These are phyloP conservation scores for Geoglossum cookeanum DNA, from an alignment of 2,329 filamentous ascomycete species.

Conservation along the genomic window DNA sequence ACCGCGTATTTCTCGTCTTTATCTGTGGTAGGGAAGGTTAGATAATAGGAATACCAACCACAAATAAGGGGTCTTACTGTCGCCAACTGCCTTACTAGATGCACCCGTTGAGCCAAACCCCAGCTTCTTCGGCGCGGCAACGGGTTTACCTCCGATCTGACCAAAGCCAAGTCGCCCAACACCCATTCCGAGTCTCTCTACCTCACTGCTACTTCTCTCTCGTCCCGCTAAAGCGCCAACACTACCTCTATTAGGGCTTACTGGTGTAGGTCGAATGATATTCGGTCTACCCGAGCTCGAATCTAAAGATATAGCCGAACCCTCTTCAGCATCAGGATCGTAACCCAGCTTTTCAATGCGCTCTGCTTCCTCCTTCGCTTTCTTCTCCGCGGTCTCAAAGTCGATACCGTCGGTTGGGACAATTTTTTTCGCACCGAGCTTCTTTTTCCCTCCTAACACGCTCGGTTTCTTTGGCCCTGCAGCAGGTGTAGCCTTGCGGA, in stretches of 20 bases:
- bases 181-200: constrained; percentile 82
- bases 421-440: constrained; percentile 87
- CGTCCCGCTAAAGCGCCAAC: constrained; percentile 40
- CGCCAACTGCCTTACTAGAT: constrained; percentile 48
- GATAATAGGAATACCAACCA: background rate
- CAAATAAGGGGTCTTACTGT: constrained; percentile 27
- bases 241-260: constrained; percentile 43
- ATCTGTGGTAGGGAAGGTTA: constrained; percentile 20
- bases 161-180: constrained; percentile 73
- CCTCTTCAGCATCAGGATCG: constrained; percentile 67
- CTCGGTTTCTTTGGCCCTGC: constrained; percentile 59
- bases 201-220: constrained; percentile 47
- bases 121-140: constrained; percentile 51
- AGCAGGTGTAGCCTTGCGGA: constrained; percentile 51
- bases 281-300: constrained; percentile 32
- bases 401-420: constrained; percentile 57
- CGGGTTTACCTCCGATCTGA: constrained; percentile 48
- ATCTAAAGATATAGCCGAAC: constrained; percentile 22
- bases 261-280: constrained; percentile 57
- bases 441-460: constrained; percentile 76
- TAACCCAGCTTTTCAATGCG: constrained; percentile 91
- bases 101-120: constrained; percentile 77
- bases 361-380: constrained; percentile 93
- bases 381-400: constrained; percentile 93
- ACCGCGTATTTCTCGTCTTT: constrained; percentile 72